Base-by-base conservation (phyloP, 805 yeast species). In the Candida ponderosae region DNA sequence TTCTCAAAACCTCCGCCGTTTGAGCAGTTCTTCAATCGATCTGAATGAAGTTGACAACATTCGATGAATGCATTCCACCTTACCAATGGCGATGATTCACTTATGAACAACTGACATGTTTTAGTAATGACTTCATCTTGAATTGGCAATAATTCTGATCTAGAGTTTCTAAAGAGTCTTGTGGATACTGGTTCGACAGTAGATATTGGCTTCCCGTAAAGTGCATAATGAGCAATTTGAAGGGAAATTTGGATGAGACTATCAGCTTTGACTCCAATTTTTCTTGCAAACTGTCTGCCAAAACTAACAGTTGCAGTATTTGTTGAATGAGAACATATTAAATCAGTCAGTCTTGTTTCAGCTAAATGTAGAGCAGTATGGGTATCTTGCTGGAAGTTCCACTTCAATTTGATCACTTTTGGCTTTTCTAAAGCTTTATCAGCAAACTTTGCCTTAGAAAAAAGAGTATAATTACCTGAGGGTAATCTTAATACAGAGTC, bases 151-250 rank as follows among this genome's bases (percentile, higher is more conserved):
- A 81, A 68, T 43, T 81, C 86, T 0, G 88, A 79, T 47, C 94
- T 69, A 5, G 88, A 69, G 52, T 79, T 79, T 42, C 66, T 66
- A 56, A 81, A 83, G 41, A 67, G 67, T 41, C 94, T 65, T 1
- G 89, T 82, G 5, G 88, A 77, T 2, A 95, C 89, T 2, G 96
- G 95, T 60, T 88, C 97, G 48, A 85, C 81, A 1, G 95, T 81
- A 44, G 90, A 83, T 47, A 83, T 93, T 39, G 85, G 85, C 51
- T 80, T 82, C 16, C 97, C 97, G 51, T 88, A 88, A 31, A 88
- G 66, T 0, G 95, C 93, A 57, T 87, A 88, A 57, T 88, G 89
- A 3, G 95, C 86, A 8, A 90, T 79, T 57, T 88, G 96, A 59
- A 88, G 76, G 8, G 93, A 83, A 75, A 88, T 75, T 58, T 88